Conservation (phyloP, 1,139 yeast species). For the Meyerozyma guilliermondii region DNA sequence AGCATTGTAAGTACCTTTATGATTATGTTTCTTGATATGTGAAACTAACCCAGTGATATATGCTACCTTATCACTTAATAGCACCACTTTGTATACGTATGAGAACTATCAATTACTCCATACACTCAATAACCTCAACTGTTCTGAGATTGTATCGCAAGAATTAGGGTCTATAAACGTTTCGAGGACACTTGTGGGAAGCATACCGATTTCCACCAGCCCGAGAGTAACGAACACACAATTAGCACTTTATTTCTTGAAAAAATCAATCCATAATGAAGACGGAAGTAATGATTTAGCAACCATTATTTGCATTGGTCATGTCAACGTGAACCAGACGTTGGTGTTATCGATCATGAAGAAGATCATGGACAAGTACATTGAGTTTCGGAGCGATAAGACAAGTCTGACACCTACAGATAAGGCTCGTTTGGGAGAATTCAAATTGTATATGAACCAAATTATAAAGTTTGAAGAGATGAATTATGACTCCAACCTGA, state of each 20-base stretch:
- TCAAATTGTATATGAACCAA: constrained; percentile 48
- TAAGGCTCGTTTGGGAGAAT: constrained; percentile 38
- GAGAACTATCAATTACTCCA: constrained; percentile 42
- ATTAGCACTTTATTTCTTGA: constrained; percentile 45
- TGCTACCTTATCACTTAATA: constrained; percentile 46
- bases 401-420: constrained; percentile 5
- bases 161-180: constrained; percentile 51
- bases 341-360: constrained; percentile 44
- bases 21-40: not conserved
- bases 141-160: constrained; percentile 51
- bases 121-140: constrained; percentile 37
- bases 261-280: constrained; percentile 33
- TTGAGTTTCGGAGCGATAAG: constrained; percentile 27
- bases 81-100: constrained; percentile 53
- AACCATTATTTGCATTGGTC: constrained; percentile 45
- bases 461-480: constrained; percentile 47
- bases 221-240: constrained; percentile 26
- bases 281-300: constrained; percentile 48
- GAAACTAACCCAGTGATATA: constrained; percentile 27
- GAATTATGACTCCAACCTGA: constrained; percentile 35
- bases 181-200: constrained; percentile 40
- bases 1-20: constrained; percentile 24
- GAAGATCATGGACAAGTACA: constrained; percentile 45
- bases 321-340: constrained; percentile 38
- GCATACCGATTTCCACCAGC: constrained; percentile 30